Conservation (phyloP, 2,329 filamentous ascomycete genomes). For the Alternaria arborescens region DNA sequence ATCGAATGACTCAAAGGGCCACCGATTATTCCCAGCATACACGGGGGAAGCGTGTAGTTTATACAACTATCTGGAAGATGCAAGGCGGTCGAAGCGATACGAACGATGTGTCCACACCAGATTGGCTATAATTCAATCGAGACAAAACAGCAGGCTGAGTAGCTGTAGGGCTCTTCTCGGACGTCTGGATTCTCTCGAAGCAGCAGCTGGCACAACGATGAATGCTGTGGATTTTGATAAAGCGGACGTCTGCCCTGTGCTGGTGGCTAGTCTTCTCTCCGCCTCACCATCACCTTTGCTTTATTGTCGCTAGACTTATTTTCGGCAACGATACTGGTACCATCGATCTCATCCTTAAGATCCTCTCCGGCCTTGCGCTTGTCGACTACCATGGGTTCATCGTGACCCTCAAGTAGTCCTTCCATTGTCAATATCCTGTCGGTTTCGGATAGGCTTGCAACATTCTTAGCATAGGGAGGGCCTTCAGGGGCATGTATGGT, state of each 20-base stretch:
- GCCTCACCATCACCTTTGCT: neutral
- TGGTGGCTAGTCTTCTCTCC: neutral
- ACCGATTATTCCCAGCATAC: neutral
- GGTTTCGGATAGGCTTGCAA: neutral
- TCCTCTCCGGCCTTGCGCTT: neutral
- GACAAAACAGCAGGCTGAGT: neutral
- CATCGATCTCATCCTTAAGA: neutral
- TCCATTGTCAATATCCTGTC: neutral
- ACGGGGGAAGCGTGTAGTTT: neutral
- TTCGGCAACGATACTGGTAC: neutral
- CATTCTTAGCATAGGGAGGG: neutral
- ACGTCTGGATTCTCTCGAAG: neutral
- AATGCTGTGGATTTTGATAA: neutral
- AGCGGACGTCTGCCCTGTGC: neutral
- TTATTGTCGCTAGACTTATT: neutral
- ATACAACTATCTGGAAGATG: neutral
- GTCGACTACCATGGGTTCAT: neutral
- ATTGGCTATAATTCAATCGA: neutral
- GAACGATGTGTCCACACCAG: neutral
- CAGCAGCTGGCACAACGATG: neutral
- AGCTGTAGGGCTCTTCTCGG: neutral
- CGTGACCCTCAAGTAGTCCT: neutral
- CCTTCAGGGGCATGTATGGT: neutral
- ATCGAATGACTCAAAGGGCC: neutral
- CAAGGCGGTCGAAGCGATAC: neutral